Conservation (phyloP, 805 yeast genomes). For the Wickerhamomyces sydowiorum region DNA sequence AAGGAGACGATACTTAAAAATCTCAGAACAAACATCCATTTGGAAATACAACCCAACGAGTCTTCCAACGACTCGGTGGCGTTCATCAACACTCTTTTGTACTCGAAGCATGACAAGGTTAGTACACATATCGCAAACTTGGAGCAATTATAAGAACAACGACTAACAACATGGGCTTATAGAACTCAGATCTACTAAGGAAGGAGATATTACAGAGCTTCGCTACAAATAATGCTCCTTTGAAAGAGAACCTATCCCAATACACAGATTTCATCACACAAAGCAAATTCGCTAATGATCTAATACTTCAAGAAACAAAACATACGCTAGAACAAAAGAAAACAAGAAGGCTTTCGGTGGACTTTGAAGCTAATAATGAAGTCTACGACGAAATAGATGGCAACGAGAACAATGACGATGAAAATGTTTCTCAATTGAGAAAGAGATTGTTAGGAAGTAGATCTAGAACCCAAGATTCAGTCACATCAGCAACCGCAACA, state of each 20-base stretch:
- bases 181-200: background rate
- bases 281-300: slow-evolving; percentile 5
- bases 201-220: background rate
- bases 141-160: background rate
- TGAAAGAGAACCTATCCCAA: background rate
- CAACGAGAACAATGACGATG: slow-evolving; percentile 15
- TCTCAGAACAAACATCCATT: background rate
- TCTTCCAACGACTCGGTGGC: slow-evolving; percentile 4
- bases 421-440: slow-evolving; percentile 26
- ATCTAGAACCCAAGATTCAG: slow-evolving; percentile 2
- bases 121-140: background rate
- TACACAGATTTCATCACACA: slow-evolving; percentile 7
- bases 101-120: slow-evolving; percentile 10
- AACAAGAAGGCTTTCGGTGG: slow-evolving; percentile 17
- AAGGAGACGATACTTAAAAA: background rate
- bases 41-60: background rate
- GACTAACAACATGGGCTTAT: background rate
- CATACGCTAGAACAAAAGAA: slow-evolving; percentile 2
- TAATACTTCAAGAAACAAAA: slow-evolving; percentile 5
- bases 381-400: background rate
- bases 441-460: slow-evolving; percentile 25
- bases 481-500: slow-evolving; percentile 3
- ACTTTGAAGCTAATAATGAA: slow-evolving; percentile 11
- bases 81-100: slow-evolving; percentile 4
- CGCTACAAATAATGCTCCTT: background rate